These are phyloP conservation scores for Solanum hybrid DNA, from an alignment of 305 asterid species.

Conservation along the genomic window DNA sequence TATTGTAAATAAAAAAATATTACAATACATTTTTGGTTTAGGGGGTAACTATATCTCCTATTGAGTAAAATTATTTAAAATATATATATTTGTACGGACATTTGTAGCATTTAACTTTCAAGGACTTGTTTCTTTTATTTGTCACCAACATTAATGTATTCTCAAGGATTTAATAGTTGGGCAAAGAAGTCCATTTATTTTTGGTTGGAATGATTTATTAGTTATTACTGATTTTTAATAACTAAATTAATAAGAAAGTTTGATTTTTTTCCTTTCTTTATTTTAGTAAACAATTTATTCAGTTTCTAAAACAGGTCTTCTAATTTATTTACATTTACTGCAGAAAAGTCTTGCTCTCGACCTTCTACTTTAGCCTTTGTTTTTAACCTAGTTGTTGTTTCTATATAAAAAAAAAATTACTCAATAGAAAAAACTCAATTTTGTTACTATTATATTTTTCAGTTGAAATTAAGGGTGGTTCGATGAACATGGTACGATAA, in stretches of 20 bases:
- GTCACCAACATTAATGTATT: background rate
- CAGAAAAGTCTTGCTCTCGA: background rate
- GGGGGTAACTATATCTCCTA: background rate
- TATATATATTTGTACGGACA: background rate
- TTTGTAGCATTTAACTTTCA: background rate
- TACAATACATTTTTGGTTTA: background rate
- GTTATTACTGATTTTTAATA: background rate
- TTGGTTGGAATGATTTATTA: background rate
- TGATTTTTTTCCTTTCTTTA: background rate
- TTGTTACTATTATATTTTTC: background rate
- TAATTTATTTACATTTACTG: background rate
- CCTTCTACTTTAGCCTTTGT: background rate
- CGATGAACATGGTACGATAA: background rate
- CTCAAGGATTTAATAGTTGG: background rate
- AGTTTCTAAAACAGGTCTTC: background rate
- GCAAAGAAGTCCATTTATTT: background rate
- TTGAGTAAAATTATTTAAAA: background rate
- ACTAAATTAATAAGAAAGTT: background rate
- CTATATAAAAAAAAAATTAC: background rate
- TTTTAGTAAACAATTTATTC: background rate
- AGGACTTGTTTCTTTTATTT: background rate
- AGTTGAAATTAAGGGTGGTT: background rate
- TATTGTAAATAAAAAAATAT: background rate
- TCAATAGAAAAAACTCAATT: background rate
- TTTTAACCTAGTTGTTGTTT: background rate